A percentile compares a stretch with the other conserved stretches of the same genome.
phyloP scores from a whole-genome alignment of 1,284 basidiomycete species.

The Moesziomyces sp. region DNA sequence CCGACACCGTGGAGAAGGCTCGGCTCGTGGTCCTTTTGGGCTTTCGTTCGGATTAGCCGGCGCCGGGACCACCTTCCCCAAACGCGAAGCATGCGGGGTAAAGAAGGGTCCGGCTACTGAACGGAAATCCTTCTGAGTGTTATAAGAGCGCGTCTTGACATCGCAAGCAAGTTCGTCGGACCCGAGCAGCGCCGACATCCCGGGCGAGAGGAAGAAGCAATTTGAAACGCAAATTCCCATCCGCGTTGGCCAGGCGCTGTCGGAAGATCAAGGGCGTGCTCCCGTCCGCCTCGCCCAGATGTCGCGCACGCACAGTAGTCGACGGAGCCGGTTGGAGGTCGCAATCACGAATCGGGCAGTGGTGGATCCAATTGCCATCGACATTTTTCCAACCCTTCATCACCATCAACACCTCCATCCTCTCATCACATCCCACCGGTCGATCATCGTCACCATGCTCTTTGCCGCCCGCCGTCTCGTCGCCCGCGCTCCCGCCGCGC shows the following conservation, averaged over 20 bases:
- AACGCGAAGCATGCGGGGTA: slow-evolving; percentile 11
- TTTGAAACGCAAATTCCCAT: slow-evolving; percentile 10
- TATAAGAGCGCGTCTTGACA: not conserved
- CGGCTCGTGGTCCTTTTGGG: not conserved
- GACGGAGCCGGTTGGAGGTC: not conserved
- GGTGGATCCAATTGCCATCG: slow-evolving; percentile 11
- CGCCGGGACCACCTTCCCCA: slow-evolving; percentile 17
- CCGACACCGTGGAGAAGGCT: not conserved
- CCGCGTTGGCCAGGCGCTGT: slow-evolving; percentile 4
- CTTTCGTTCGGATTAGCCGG: slow-evolving; percentile 19
- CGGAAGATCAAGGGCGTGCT: slow-evolving; percentile 36
- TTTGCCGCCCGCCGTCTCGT: slow-evolving; percentile 50
- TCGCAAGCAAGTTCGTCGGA: slow-evolving; percentile 6
- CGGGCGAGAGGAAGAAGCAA: slow-evolving; percentile 17
- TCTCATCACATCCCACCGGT: slow-evolving; percentile 6
- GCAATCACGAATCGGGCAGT: not conserved
- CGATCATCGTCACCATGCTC: slow-evolving; percentile 32
- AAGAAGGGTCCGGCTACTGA: slow-evolving; percentile 14
- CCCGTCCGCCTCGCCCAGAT: not conserved
- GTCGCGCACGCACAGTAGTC: not conserved
- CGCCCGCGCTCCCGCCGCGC: slow-evolving; percentile 44
- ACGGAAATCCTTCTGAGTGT: not conserved
- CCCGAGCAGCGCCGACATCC: slow-evolving; percentile 12
- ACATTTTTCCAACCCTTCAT: slow-evolving; percentile 1
- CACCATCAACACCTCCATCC: slow-evolving; percentile 9